Evolutionary conservation across 768 basidiomycete genomes (phyloP).

Genomic region (Erythrobasidium yunnanense): DNA sequence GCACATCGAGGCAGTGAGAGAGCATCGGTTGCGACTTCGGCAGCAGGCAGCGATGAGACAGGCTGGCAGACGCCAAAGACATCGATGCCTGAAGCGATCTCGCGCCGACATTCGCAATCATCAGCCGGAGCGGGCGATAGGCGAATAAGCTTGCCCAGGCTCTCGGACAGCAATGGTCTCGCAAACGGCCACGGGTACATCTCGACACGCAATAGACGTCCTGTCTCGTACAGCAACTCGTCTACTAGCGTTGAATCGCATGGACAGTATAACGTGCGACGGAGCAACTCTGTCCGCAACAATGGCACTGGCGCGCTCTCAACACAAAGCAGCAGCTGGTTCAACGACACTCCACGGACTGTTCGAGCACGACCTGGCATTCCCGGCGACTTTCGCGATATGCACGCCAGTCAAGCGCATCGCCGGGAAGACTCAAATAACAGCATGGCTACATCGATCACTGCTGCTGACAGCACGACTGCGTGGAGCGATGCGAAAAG

Average conservation of each 20-base stretch:
- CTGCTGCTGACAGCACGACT: background rate
- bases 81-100: background rate
- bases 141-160: too few species aligned
- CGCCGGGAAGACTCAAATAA: background rate
- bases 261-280: background rate
- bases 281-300: background rate
- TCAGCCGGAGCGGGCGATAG: too few species aligned
- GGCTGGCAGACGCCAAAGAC: slow-evolving; percentile 15
- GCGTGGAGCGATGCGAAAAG: slow-evolving; percentile 2
- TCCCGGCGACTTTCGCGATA: slow-evolving; percentile 2
- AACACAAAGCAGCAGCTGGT: background rate
- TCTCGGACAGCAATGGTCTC: too few species aligned
- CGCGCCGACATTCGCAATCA: background rate
- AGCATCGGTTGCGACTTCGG: background rate
- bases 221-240: background rate
- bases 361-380: background rate
- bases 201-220: too few species aligned
- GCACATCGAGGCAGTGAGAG: background rate
- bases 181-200: too few species aligned
- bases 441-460: background rate
- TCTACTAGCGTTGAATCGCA: background rate
- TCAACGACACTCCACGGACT: slow-evolving; percentile 5
- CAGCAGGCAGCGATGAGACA: slow-evolving; percentile 9
- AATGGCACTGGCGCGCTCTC: background rate
- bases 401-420: background rate